A percentile compares a stretch with the other conserved stretches of the same genome.
phyloP scores from a whole-genome alignment of 129 eudicot species.

The Chrysanthemum lavandulifolium region DNA sequence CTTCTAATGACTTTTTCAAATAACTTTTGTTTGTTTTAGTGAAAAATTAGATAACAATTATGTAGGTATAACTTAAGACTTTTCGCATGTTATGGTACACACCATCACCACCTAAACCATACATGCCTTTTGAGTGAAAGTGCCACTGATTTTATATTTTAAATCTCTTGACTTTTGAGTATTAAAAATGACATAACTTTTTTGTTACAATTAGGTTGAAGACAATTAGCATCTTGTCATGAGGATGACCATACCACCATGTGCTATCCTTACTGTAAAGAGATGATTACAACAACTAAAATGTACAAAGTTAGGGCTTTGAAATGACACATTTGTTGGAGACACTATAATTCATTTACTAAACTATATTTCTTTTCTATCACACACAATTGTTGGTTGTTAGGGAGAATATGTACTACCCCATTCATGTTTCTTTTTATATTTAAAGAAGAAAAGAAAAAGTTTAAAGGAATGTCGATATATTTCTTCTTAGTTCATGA shows the following conservation, averaged over 20 bases:
- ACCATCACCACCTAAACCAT: neutral
- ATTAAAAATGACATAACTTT: neutral
- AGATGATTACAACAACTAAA: conserved; percentile 45
- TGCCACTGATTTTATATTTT: neutral
- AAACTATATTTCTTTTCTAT: conserved; percentile 17
- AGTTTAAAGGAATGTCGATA: no score
- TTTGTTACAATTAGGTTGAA: conserved; percentile 1
- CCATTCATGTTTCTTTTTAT: conserved; percentile 3
- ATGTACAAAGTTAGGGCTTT: conserved; percentile 37
- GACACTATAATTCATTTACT: conserved; percentile 34
- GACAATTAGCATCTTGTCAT: conserved; percentile 55
- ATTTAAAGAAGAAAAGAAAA: no score
- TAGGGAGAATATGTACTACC: conserved; percentile 43
- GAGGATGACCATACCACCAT: conserved; percentile 53
- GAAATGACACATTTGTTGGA: conserved; percentile 65
- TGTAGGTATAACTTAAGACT: neutral
- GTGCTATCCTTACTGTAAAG: conserved; percentile 83
- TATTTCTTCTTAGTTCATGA: no score
- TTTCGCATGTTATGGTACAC: neutral
- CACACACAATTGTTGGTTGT: conserved; percentile 47
- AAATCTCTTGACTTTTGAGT: neutral
- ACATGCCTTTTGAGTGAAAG: neutral
- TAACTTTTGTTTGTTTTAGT: no score
- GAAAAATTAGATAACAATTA: neutral
- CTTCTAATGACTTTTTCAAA: no score